These are phyloP conservation scores for Xylaria sp. DNA, from an alignment of 2,329 filamentous ascomycete species.

Conservation along the genomic window DNA sequence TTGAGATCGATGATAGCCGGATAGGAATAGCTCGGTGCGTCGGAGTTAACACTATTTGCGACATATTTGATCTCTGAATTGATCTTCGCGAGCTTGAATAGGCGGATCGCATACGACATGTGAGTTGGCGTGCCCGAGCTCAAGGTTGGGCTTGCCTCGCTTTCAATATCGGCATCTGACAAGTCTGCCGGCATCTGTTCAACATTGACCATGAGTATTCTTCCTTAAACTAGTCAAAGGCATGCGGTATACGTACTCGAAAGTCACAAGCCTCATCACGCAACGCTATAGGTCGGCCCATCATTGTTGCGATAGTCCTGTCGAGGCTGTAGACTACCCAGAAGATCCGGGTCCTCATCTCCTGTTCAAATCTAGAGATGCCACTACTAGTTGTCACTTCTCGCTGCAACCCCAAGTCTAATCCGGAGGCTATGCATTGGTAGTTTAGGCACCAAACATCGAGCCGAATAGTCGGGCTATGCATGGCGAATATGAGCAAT, in stretches of 20 bases:
- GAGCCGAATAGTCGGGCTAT: slow-evolving; percentile 60
- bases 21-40: slow-evolving; percentile 59
- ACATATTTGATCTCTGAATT: slow-evolving; percentile 70
- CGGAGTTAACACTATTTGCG: slow-evolving; percentile 62
- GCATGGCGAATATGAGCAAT: slow-evolving; percentile 61
- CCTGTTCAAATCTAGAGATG: slow-evolving; percentile 61
- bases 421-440: slow-evolving; percentile 62
- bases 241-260: slow-evolving; percentile 49
- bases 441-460: slow-evolving; percentile 68
- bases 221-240: not conserved
- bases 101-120: slow-evolving; percentile 59
- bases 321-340: slow-evolving; percentile 66
- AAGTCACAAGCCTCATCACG: slow-evolving; percentile 66
- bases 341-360: slow-evolving; percentile 66
- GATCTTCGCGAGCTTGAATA: slow-evolving; percentile 60
- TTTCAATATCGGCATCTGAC: slow-evolving; percentile 39
- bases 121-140: slow-evolving; percentile 23
- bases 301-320: slow-evolving; percentile 63
- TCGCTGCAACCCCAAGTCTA: slow-evolving; percentile 64
- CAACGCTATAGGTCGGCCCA: slow-evolving; percentile 66
- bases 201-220: slow-evolving; percentile 15
- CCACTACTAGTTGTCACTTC: slow-evolving; percentile 57
- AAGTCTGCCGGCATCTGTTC: slow-evolving; percentile 35
- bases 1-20: slow-evolving; percentile 54
- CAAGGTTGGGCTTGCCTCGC: not conserved